These are phyloP conservation scores for Trichoderma harzianum DNA, from an alignment of 2,329 filamentous ascomycete genomes.

Conservation along the genomic window DNA sequence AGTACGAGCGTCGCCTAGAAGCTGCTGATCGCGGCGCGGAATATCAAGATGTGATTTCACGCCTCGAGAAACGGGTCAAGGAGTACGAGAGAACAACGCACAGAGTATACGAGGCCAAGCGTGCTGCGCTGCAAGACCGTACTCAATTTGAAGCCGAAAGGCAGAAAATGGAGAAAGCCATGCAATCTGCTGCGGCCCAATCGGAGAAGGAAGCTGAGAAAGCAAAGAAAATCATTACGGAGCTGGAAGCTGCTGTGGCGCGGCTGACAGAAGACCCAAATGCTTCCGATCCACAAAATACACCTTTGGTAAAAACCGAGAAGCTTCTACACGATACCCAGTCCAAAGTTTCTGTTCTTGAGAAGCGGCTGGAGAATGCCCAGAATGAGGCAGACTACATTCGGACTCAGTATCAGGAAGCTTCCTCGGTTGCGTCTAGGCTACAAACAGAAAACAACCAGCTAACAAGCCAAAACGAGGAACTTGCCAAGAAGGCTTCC, in stretches of 20 bases:
- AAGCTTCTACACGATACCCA: slow-evolving; percentile 36
- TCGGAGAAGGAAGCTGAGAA: slow-evolving; percentile 37
- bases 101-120: slow-evolving; percentile 45
- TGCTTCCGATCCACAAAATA: slow-evolving; percentile 25
- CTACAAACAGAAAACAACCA: slow-evolving; percentile 45
- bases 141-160: slow-evolving; percentile 46
- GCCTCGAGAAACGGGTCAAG: slow-evolving; percentile 44
- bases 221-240: slow-evolving; percentile 34
- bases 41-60: slow-evolving; percentile 41
- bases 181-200: slow-evolving; percentile 28
- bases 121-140: slow-evolving; percentile 51
- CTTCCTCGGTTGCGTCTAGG: slow-evolving; percentile 46
- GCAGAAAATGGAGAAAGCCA: slow-evolving; percentile 35
- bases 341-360: slow-evolving; percentile 39
- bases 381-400: slow-evolving; percentile 55
- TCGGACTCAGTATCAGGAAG: slow-evolving; percentile 57
- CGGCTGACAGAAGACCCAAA: slow-evolving; percentile 29
- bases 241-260: slow-evolving; percentile 35
- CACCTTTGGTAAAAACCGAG: slow-evolving; percentile 28
- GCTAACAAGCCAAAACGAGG: slow-evolving; percentile 41
- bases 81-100: slow-evolving; percentile 44
- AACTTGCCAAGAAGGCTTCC: slow-evolving; percentile 41
- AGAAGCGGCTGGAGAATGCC: slow-evolving; percentile 39
- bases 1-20: slow-evolving; percentile 28
- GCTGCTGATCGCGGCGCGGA: slow-evolving; percentile 32